Evolutionary conservation across 31 red algal species (phyloP), one percentile per base, ranked within the genome.

Genomic region (Bonnemaisonia californica): DNA sequence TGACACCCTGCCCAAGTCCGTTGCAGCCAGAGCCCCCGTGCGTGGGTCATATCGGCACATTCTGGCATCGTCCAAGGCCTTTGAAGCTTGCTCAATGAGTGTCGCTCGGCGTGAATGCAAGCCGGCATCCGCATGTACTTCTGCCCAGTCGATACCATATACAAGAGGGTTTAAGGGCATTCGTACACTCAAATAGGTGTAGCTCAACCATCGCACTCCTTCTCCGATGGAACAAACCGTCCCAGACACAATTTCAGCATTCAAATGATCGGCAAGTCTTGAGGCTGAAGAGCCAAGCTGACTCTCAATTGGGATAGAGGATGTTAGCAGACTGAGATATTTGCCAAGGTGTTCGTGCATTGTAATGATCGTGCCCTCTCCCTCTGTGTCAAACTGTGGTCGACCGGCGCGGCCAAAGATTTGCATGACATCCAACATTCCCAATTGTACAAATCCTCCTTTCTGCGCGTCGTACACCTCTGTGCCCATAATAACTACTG

Each of bases 351-450:
- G 86, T 24, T 94, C 82, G 60, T 90, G 87, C 54, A 54, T 56
- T 16, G 97, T 99, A 1, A 99, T 88, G 70, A 99, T 99, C 27
- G 95, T 91, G 31, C 93, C 97, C 59, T 96, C 93, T 1, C 97
- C 97, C 35, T 90, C 57, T 21, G 85, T 93, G 64, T 99, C 97
- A 79, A 88, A 99, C 77, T 99, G 92, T 28, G 97, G 97, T 48
- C 97, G 76, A 33, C 97, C 97, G 4, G 97, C 97, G 22, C 97
- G 75, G 13, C 93, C 95, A 61, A 98, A 98, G 34, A 98, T 98
- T 64, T 98, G 95, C 78, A 86, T 87, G 27, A 98, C 91, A 66
- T 98, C 95, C n/a, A 98, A 55, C 71, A 98, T 89, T 40, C 95
- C 91, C 21, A 98, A 72, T 37, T 98, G 89, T 32, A 92, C 92